Evolutionary conservation across 2,329 filamentous ascomycete species (phyloP), one percentile per base, ranked within the genome.

Genomic region (Leptographium lundbergii): DNA sequence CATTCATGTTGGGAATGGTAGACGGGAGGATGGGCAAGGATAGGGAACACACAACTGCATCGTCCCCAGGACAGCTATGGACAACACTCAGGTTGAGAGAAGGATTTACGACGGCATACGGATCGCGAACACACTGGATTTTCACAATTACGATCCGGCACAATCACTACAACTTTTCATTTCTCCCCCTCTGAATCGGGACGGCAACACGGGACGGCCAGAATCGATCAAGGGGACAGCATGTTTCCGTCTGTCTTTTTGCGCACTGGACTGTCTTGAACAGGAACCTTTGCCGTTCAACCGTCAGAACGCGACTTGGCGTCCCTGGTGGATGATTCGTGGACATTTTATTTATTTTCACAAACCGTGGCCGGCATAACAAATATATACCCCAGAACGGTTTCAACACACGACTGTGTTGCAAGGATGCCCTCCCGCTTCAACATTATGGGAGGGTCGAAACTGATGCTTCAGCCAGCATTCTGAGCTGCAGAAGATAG

Each of bases 311-410:
- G n/a, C 6, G 11, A 36, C 22, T 25, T 25, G 27, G 10, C 53
- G 24, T 54, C 58, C 58, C 58, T 59, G 58, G 58, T 29, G 58
- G 58, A 57, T 57, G 48, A 52, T 32, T 54, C 13, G 34, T 27
- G 48, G 17, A 13, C 24, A 17, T 11, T 51, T 57, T 59, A 52
- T 36, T 57, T n/a, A 13, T 32, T 53, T 29, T 56, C 29, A 47
- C 34, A 13, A 32, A 13, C 25, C 25, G 47, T 34, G 50, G 39
- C 2, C 29, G 34, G 48, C 42, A 22, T 25, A 29, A 9, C 24
- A 25, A 7, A 47, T 22, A 57, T 57, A 57, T 57, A 57, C 56
- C 56, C 56, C 45, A 22, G 1, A n/a, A 36, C 19, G 51, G n/a
- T n/a, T 27, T 14, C 29, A 54, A 36, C 53, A 45, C 54, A 22